Evolutionary conservation across 306 rosid species (phyloP), one percentile per base, ranked within the genome.

Genomic region (Carpinus viminea): DNA sequence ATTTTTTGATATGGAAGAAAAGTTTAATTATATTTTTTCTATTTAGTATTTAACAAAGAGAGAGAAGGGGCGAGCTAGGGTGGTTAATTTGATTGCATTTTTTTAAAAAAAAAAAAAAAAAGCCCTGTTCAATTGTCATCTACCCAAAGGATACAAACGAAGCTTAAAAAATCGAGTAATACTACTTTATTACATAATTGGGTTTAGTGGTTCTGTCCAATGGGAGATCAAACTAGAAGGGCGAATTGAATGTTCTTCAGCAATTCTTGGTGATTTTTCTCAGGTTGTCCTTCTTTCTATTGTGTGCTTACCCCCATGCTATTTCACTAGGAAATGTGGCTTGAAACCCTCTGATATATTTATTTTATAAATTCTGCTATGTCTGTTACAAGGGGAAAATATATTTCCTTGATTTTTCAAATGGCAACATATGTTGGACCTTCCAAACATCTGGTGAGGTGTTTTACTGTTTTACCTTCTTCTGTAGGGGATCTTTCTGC

Each of bases 381-480:
- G 76, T 78, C 36, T 51, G 76, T 69, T 83, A 94, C 90, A 74
- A 80, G 80, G 98, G 98, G 69, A 94, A 89, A 70, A 85, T 94
- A 64, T 90, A 94, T 83, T 94, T 94, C 74, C 90, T 94, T 73
- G 96, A 92, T 76, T 87, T 82, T 81, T 85, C 75, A 65, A 82
- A 80, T 70, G 98, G 98, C 62, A 79, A 74, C 76, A 87, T 88
- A 79, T 83, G 79, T 64, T 94, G 98, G 98, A 85, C 85, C 73
- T 94, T 90, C 80, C 93, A 90, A 83, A 89, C 98, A 16, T 89
- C 86, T 38, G 94, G 96, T 2, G 97, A 94, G 97, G 98, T 93
- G 12, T 41, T 46, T 52, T 59, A 36, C 45, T 76, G 21, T 26
- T 3, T 26, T 81, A 16, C 24, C 77, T 78, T 82, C 78, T 72